Base-by-base conservation (phyloP, 805 yeast species). In the Candida qinlingensis region DNA sequence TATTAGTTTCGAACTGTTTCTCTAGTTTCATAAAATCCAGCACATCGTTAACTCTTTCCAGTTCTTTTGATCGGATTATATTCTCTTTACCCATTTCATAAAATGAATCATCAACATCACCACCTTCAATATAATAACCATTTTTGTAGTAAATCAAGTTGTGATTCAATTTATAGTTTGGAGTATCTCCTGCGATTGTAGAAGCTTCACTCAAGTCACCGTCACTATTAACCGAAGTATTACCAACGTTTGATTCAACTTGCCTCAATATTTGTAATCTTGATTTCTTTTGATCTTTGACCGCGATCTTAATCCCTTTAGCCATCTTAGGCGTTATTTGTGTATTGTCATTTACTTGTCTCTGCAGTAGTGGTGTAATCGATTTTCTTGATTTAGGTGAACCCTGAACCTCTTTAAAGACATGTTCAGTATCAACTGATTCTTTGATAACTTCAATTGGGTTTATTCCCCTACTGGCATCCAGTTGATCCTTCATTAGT, bases 131-230 rank as follows among this genome's bases (percentile, higher is more conserved):
- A 44, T 61, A 61, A 28, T 60, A 60, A 0, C 63, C 63, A 40
- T 61, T 61, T 39, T 61, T 58, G 45, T 60, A 58, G 46, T 59
- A 59, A 3, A 57, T 43, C 27, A 60, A 40, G n/a, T 59, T 53
- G 25, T 51, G 55, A 13, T 46, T 49, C 8, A 57, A 37, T 38
- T 56, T 57, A 39, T 59, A 61, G 39, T 59, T 61, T 30, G 65
- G 64, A 0, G 64, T 59, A 11, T 57, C 58, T 4, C 56, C 62
- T 9, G 56, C 45, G 5, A 60, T 52, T 1, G 61, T 52, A 0
- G 65, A 61, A 7, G 54, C 51, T 37, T 61, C 65, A 37, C 65
- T 61, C 41, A 56, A 57, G 34, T 61, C 65, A 6, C 52, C 46
- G 26, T 60, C 65, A n/a, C 53, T 47, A 29, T 39, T 52, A 5